Base-by-base conservation (phyloP, 192 early-diverging fungal species). In the Backusella liffmaniae region DNA sequence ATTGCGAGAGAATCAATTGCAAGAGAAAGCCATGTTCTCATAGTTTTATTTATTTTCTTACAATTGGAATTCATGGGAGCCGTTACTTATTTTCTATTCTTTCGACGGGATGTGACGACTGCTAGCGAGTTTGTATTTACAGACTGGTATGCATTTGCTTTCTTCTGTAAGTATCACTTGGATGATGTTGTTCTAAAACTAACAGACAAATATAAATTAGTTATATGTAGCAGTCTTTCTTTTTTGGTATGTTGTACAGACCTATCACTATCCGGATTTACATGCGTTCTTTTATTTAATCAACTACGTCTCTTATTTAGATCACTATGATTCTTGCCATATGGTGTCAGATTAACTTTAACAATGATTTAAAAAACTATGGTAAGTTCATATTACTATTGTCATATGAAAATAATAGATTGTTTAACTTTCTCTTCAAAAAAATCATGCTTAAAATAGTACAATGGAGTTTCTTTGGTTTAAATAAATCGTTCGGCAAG, bases 231-330 rank as follows among this genome's bases (percentile, higher is more conserved):
- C 10, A 12, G 23, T 7, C 2, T 62, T 62, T 62, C 70, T 5
- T 44, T 71, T 71, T 30, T 71, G 18, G 70, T 71, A 71, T 30
- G 70, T 70, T 53, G 26, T 29, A 26, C 39, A 29, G 34, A 4
- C 4, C 6, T 39, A 39, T 2, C 5, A 44, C 12, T 21, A 23
- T 21, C 41, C 21, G 35, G 21, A 23, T 21, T 36, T 2, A 8
- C 4, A 37, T 39, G 32, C 32, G 0, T 32, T 32, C 13, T 67
- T 70, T 23, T 53, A 5, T 29, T 29, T 62, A 26, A 53, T 7
- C n/a, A 21, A n/a, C 3, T 21, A 13, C 23, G 10, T 59, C 9
- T 56, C 18, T 23, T 62, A 5, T 62, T 5, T 62, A 62, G 56
- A 62, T 62, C 4, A 29, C 56, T 10, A 12, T 62, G 8, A 8